Percentiles rank a stretch among this genome's conserved stretches.
These are phyloP conservation scores for Ogataea nitratoaversa DNA, from an alignment of 805 yeast genomes.

Conservation along the genomic window DNA sequence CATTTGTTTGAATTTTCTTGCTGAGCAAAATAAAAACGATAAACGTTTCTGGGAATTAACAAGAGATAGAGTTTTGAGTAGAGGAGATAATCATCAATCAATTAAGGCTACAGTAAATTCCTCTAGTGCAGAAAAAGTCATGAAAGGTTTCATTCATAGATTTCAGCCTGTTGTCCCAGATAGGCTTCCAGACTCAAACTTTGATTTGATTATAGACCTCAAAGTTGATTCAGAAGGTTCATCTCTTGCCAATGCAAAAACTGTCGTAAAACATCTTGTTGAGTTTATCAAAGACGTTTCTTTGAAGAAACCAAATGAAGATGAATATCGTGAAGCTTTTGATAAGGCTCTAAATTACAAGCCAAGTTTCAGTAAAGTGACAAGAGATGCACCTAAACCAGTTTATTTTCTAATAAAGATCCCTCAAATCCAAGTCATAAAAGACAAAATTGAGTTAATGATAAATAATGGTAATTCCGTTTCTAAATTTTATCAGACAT, in stretches of 20 bases:
- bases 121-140: constrained; percentile 51
- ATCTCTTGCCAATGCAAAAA: constrained; percentile 45
- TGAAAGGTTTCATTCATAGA: constrained; percentile 69
- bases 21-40: constrained; percentile 19
- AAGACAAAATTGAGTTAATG: constrained; percentile 21
- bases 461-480: too few species aligned
- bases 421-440: constrained; percentile 11
- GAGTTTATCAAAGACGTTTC: constrained; percentile 41
- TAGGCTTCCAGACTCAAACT: constrained; percentile 56
- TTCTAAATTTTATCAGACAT: constrained; percentile 4
- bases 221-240: constrained; percentile 39
- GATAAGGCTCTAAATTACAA: constrained; percentile 47
- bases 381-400: constrained; percentile 25
- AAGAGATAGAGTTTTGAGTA: constrained; percentile 47
- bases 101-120: constrained; percentile 53
- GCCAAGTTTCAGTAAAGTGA: constrained; percentile 43
- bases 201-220: constrained; percentile 64
- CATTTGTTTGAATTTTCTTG: constrained; percentile 66
- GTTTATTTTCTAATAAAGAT: constrained; percentile 45
- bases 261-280: constrained; percentile 37
- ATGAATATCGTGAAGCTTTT: constrained; percentile 44
- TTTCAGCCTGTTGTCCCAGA: constrained; percentile 54
- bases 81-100: constrained; percentile 90
- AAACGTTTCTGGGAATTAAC: constrained; percentile 49
- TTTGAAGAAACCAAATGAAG: constrained; percentile 36